Conservation (phyloP, 2,329 filamentous ascomycete species). For the Neofusicoccum kwambonambiense region DNA sequence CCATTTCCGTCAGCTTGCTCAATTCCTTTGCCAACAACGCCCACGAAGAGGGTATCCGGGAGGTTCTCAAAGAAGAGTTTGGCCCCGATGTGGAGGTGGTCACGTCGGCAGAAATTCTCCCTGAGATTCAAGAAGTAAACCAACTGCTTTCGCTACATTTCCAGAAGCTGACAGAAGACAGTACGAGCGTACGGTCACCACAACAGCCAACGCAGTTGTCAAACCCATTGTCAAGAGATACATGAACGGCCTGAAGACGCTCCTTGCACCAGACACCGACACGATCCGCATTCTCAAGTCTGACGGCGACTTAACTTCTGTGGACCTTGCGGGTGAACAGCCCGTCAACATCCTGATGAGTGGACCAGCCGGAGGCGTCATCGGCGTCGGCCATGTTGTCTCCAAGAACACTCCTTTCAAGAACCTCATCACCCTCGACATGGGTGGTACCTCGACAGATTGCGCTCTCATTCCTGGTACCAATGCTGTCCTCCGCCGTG, state of each 20-base stretch:
- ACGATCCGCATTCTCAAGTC: conserved; percentile 51
- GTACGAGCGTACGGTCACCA: conserved; percentile 51
- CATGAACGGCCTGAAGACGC: conserved; percentile 41
- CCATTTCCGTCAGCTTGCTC: conserved; percentile 47
- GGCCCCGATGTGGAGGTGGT: conserved; percentile 45
- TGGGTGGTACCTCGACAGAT: conserved; percentile 53
- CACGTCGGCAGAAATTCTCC: conserved; percentile 47
- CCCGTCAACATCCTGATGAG: conserved; percentile 53
- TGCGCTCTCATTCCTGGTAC: conserved; percentile 47
- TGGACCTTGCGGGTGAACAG: conserved; percentile 45
- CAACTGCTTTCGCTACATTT: too few species aligned
- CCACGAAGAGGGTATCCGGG: conserved; percentile 43
- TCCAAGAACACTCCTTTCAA: conserved; percentile 48
- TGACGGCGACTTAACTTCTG: conserved; percentile 49
- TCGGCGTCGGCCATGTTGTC: conserved; percentile 48
- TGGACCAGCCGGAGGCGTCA: conserved; percentile 51
- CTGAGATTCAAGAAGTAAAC: conserved; percentile 44
- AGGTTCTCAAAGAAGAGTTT: conserved; percentile 44
- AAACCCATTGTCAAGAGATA: conserved; percentile 50
- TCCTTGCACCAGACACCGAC: conserved; percentile 42
- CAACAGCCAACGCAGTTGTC: conserved; percentile 49
- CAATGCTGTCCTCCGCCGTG: conserved; percentile 45
- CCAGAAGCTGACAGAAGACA: not conserved
- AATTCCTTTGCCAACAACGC: conserved; percentile 48
- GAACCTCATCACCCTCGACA: conserved; percentile 51